Conservation (phyloP, 805 yeast species). For the Metschnikowia borealis region DNA sequence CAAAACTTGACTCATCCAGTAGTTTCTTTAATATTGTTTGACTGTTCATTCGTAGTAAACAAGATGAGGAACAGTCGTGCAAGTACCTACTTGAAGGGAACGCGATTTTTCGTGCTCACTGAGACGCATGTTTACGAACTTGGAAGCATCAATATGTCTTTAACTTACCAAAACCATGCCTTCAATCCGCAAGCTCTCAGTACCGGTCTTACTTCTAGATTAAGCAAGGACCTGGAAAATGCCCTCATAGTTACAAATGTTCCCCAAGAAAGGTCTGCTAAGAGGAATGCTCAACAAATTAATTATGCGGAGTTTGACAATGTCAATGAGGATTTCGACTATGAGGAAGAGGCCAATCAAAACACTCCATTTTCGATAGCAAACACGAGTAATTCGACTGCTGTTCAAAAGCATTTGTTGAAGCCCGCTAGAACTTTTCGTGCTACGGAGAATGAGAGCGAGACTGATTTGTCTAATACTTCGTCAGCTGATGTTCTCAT, state of each 20-base stretch:
- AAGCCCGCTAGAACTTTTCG: slow-evolving; percentile 17
- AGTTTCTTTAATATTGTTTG: not conserved
- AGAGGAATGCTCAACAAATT: slow-evolving; percentile 64
- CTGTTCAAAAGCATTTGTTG: slow-evolving; percentile 27
- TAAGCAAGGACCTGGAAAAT: slow-evolving; percentile 63
- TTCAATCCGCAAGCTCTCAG: slow-evolving; percentile 73
- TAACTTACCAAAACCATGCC: slow-evolving; percentile 15
- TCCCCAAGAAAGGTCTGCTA: slow-evolving; percentile 72
- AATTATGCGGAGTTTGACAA: slow-evolving; percentile 81
- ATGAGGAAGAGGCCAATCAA: slow-evolving; percentile 24
- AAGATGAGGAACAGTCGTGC: slow-evolving; percentile 5
- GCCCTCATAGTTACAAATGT: slow-evolving; percentile 65
- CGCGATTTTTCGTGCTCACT: slow-evolving; percentile 1
- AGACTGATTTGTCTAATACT: not conserved
- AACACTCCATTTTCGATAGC: slow-evolving; percentile 15
- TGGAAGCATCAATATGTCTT: slow-evolving; percentile 8
- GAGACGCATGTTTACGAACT: not conserved
- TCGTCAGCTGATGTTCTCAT: slow-evolving; percentile 41
- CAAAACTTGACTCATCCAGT: slow-evolving; percentile 1
- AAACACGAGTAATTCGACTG: slow-evolving; percentile 33
- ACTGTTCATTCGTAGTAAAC: slow-evolving; percentile 1
- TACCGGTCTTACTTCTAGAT: slow-evolving; percentile 68
- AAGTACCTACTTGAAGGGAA: not conserved
- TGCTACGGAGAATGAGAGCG: slow-evolving; percentile 2
- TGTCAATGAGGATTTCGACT: slow-evolving; percentile 47